Percentiles rank a stretch among this genome's conserved stretches.
These are phyloP conservation scores for Wakefieldia striispora DNA, from an alignment of 768 basidiomycete genomes.

Conservation along the genomic window DNA sequence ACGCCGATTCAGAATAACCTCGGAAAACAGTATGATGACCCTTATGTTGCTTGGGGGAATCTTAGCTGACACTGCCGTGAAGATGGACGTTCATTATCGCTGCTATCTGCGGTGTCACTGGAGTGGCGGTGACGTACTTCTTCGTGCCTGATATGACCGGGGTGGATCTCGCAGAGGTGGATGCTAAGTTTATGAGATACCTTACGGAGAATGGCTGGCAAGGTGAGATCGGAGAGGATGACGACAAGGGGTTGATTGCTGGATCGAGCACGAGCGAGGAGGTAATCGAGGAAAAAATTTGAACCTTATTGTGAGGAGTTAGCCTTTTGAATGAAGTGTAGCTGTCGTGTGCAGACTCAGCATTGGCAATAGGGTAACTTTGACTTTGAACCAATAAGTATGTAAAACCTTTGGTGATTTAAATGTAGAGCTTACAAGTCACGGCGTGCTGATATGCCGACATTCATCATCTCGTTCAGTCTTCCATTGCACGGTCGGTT, in stretches of 20 bases:
- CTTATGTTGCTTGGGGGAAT: not conserved
- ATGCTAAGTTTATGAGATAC: slow-evolving; percentile 58
- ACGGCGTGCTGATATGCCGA: too few species aligned
- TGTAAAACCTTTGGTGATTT: too few species aligned
- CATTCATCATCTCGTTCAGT: too few species aligned
- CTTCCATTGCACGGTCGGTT: too few species aligned
- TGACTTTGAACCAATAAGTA: too few species aligned
- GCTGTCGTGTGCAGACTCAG: too few species aligned
- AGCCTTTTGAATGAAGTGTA: too few species aligned
- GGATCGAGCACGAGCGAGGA: slow-evolving; percentile 15
- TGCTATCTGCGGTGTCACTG: slow-evolving; percentile 63
- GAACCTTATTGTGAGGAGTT: not conserved
- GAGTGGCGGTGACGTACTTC: slow-evolving; percentile 64
- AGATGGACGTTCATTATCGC: slow-evolving; percentile 70
- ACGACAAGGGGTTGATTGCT: slow-evolving; percentile 32
- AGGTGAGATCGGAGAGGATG: slow-evolving; percentile 59
- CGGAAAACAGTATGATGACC: slow-evolving; percentile 50
- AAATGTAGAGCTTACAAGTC: too few species aligned
- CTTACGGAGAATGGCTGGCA: slow-evolving; percentile 63
- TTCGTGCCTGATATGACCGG: slow-evolving; percentile 69
- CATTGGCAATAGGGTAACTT: too few species aligned
- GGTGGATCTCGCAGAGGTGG: slow-evolving; percentile 64
- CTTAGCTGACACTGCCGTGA: not conserved
- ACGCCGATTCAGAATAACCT: slow-evolving; percentile 66
- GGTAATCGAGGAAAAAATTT: slow-evolving; percentile 9